Conservation (phyloP, 164 flowering plant genomes). For the Vitis cinerea region DNA sequence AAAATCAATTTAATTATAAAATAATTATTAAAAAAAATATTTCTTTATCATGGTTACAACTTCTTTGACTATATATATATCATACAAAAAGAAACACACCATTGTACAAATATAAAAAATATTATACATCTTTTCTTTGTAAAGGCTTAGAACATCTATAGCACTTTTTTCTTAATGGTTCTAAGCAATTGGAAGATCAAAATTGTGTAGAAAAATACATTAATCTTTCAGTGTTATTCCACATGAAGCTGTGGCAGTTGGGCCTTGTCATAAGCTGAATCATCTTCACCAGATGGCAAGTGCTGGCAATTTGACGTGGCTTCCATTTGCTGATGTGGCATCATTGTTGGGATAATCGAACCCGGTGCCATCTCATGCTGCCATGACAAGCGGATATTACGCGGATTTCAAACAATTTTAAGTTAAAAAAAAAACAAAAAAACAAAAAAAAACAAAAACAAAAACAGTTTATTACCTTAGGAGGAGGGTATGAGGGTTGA, state of each 20-base stretch:
- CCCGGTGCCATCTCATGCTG: constrained; percentile 29
- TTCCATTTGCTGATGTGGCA: constrained; percentile 28
- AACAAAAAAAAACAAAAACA: not conserved
- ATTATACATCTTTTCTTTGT: too few relatives aligned
- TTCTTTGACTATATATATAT: too few relatives aligned
- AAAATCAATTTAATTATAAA: too few relatives aligned
- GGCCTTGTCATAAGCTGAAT: constrained; percentile 16
- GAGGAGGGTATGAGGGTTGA: constrained; percentile 16
- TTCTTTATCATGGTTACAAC: too few relatives aligned
- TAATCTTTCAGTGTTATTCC: too few relatives aligned
- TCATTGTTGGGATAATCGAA: constrained; percentile 17
- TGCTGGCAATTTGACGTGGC: constrained; percentile 21
- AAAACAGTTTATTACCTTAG: constrained; percentile 18
- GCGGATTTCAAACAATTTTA: not conserved
- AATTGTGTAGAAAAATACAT: too few relatives aligned
- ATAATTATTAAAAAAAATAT: too few relatives aligned
- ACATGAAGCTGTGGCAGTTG: constrained; percentile 8
- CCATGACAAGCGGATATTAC: not conserved
- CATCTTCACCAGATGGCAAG: constrained; percentile 17
- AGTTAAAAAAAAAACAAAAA: not conserved
- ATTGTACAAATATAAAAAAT: too few relatives aligned
- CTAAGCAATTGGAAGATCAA: too few relatives aligned
- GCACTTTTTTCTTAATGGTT: too few relatives aligned
- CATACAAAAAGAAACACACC: too few relatives aligned
- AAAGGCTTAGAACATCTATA: too few relatives aligned